A percentile compares a stretch with the other conserved stretches of the same genome.
Conservation (phyloP, 305 asterid species). For the Ilex paraguariensis region DNA sequence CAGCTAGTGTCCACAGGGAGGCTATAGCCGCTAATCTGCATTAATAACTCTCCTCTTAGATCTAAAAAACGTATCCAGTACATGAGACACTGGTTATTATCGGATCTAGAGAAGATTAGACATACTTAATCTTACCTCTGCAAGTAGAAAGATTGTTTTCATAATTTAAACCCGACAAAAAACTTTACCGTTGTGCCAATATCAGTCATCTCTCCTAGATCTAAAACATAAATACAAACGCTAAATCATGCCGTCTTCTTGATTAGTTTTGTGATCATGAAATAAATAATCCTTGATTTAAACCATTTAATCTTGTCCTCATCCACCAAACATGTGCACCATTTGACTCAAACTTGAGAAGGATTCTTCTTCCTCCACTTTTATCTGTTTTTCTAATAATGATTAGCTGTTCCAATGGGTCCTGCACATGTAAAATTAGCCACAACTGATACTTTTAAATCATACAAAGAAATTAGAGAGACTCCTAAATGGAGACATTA, state of each 20-base stretch:
- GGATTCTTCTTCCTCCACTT: conserved; percentile 14
- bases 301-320: conserved; percentile 37
- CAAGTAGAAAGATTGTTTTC: too few species aligned
- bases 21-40: too few species aligned
- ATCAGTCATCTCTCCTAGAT: too few species aligned
- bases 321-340: conserved; percentile 56
- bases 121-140: too few species aligned
- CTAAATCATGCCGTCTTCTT: conserved; percentile 15
- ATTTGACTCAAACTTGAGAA: conserved; percentile 30
- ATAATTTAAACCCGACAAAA: too few species aligned
- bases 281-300: conserved; percentile 15
- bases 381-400: conserved; percentile 24
- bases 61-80: too few species aligned
- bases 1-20: too few species aligned
- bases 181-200: too few species aligned
- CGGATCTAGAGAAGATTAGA: neutral
- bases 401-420: conserved; percentile 48
- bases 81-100: neutral
- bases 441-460: conserved; percentile 37
- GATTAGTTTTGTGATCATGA: neutral
- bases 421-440: conserved; percentile 53
- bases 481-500: conserved; percentile 67
- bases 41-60: too few species aligned
- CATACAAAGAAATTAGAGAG: conserved; percentile 30
- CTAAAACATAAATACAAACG: too few species aligned